Base-by-base conservation (phyloP, 2,329 filamentous ascomycete genomes). In the Camptophora hylomeconis region DNA sequence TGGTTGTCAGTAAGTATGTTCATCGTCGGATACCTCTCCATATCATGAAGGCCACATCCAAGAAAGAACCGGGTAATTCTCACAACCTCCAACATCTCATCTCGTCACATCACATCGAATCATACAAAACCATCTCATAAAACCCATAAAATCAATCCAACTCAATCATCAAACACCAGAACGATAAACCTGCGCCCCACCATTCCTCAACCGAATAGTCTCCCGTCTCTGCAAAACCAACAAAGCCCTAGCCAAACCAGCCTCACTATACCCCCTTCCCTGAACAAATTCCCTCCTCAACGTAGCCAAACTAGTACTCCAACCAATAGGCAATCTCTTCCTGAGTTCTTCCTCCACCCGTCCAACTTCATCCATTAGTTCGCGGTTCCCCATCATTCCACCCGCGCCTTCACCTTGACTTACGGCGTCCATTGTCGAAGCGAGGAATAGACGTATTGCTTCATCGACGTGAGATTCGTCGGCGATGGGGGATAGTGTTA, bases 361-460 rank as follows among this genome's bases (percentile, higher is more conserved):
- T 41, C 68, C 67, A 5, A 82, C 80, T 53, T 95, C 89, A 28
- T 93, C 83, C 56, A 92, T 87, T 32, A 95, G 63, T 56, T 95
- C 87, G 38, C 82, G 78, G 48, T 76, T 84, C 20, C 81, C 82
- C 25, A 33, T 29, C 18, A 39, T 34, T 16, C 38, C 41, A 7
- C 36, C 40, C n/a, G 22, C 18, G 13, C 25, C 29, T 10, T n/a
- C 11, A 36, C 86, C 87, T 47, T 92, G 83, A 35, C 82, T 87
- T 32, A 95, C 84, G 5, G 89, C 89, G 49, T 98, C 87, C 89
- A 98, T 95, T 33, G 89, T 98, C 3, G 78, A 86, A 41, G 86
- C 89, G 17, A 98, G 63, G 75, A 98, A 98, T 10, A 98, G 69
- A 0, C 89, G 78, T 46, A 98, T 98, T 2, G 89, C 89, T 60